Evolutionary conservation across 1,284 basidiomycete genomes (phyloP).

Genomic region (Anthracocystis walkeri): DNA sequence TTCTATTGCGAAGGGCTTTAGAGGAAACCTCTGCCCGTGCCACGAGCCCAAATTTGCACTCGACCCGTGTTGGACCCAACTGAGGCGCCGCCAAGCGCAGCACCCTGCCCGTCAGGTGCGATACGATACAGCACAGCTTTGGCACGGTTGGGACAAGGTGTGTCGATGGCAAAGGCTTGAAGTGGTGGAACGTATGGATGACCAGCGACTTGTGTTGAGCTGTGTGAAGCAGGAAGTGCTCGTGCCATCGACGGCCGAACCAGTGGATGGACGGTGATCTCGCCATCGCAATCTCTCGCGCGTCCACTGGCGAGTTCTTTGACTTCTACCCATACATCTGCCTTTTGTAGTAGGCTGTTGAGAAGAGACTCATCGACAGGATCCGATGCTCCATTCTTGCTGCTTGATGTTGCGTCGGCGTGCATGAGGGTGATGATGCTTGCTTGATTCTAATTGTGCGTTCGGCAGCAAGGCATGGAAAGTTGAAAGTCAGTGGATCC

Average conservation of each 20-base stretch:
- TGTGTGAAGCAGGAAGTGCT: not conserved
- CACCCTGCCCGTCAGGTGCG: slow-evolving; percentile 47
- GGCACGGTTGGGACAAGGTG: slow-evolving; percentile 42
- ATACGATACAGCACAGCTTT: slow-evolving; percentile 51
- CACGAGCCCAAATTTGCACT: slow-evolving; percentile 49
- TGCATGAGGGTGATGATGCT: slow-evolving; percentile 51
- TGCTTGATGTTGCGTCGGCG: slow-evolving; percentile 44
- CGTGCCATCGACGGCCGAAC: slow-evolving; percentile 40
- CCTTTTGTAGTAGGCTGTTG: slow-evolving; percentile 25
- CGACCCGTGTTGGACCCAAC: slow-evolving; percentile 38
- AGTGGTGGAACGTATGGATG: slow-evolving; percentile 26
- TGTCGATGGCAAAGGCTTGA: slow-evolving; percentile 43
- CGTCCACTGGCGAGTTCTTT: slow-evolving; percentile 52
- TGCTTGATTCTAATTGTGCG: slow-evolving; percentile 16
- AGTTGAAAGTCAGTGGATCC: not conserved
- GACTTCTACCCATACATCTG: slow-evolving; percentile 56
- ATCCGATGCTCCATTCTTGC: slow-evolving; percentile 44
- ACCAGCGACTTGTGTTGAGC: not conserved
- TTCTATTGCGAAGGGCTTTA: no score
- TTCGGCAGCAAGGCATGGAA: no score
- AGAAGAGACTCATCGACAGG: slow-evolving; percentile 36
- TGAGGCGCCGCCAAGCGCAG: slow-evolving; percentile 33
- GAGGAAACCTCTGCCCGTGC: slow-evolving; percentile 49
- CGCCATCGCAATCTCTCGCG: slow-evolving; percentile 56
- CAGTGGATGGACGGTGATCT: slow-evolving; percentile 52